Evolutionary conservation across 73 alveolate genomes (phyloP), one percentile per base, ranked within the genome.

Genomic region (Paramecium octaurelia): DNA sequence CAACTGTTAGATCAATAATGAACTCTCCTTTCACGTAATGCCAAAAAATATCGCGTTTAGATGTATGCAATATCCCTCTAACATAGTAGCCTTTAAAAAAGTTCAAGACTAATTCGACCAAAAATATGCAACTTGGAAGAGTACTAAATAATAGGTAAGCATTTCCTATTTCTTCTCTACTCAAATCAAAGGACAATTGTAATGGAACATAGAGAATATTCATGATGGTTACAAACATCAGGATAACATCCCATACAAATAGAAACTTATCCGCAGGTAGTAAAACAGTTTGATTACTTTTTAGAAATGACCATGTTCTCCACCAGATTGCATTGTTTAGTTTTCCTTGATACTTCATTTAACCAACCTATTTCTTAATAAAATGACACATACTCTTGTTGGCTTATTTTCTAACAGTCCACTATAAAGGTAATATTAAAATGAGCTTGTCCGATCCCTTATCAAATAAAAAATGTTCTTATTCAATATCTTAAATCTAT

Each of bases 11-110:
- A 80, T 80, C 91, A 20, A 80, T 18, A 24, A 46, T 46, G 24
- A 80, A 80, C 16, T 80, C 91, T 27, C 91, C 91, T 20, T 80
- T 44, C 18, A 80, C 57, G 18, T 80, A 80, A 46, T 80, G 91
- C 91, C 91, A 80, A 80, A 80, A 80, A 20, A 80, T 80, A 21
- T 80, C 91, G 6, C 42, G 14, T 42, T 80, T 80, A 10, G 70
- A 43, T n/a, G 91, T 80, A 12, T 80, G 70, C 18, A 80, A 46
- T 11, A 80, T 80, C 23, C 91, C 91, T 23, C 73, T 80, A 8
- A 14, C 76, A 48, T 80, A 80, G 24, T 44, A 80, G 14, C 91
- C 91, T 20, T 80, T 80, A 46, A 80, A 80, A 80, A 80, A 80
- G 14, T 27, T 42, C 36, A 80, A 46, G 20, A 80, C 43, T 44